Base-by-base conservation (phyloP, 805 yeast genomes). In the Saccharomycopsis guyanensis region DNA sequence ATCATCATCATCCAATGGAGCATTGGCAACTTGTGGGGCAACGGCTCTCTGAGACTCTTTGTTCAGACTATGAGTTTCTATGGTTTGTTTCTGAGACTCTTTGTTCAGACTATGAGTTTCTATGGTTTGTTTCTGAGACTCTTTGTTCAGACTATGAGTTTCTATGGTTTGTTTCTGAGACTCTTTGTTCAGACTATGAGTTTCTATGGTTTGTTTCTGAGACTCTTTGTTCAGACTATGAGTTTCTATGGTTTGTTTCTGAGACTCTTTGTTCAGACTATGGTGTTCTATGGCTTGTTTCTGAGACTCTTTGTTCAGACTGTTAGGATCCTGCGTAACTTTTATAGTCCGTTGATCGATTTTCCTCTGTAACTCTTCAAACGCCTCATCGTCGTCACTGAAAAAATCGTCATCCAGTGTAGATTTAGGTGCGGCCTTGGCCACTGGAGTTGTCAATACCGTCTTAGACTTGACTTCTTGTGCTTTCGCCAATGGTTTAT, bases 291-390 rank as follows among this genome's bases (percentile, higher is more conserved):
- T 15, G 15, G n/a, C 16, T 7, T 7, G 6, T 12, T 6, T 6
- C 38, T 34, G 38, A 6, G 6, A 10, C 6, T 25, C 29, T 10
- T 25, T 25, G 29, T 25, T 25, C n/a, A n/a, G n/a, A n/a, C n/a
- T n/a, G 10, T 6, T 15, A 15, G 37, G 20, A 8, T 5, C 12
- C 20, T 10, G 16, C 37, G 16, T 33, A 10, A 33, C 37, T 12
- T 15, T 33, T 33, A 10, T 22, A 16, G 27, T n/a, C 19, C 33
- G 34, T 32, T n/a, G 40, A 16, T 39, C 51, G 15, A 43, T 32
- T 29, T 47, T 43, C 24, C 29, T 39, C 29, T 48, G 44, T 7
- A 45, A 38, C 16, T 50, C 45, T 24, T 45, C 44, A 15, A 40
- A 42, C 31, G 20, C 49, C 15, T 23, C 27, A 42, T 45, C 43